These are phyloP conservation scores for Sicyos edulis DNA, from an alignment of 306 rosid genomes.

Conservation along the genomic window DNA sequence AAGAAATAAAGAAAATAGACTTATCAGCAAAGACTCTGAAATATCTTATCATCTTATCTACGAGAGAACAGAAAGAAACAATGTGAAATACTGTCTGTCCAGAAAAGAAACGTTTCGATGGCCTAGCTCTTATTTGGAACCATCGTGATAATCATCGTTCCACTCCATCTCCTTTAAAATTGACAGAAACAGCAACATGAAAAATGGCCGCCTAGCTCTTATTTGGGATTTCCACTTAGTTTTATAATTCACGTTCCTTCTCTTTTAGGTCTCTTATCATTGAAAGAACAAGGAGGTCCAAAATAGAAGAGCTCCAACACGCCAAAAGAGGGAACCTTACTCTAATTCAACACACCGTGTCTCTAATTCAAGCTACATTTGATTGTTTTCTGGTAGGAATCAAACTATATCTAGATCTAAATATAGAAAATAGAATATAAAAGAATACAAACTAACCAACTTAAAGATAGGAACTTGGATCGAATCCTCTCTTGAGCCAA, in stretches of 20 bases:
- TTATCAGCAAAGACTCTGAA: not conserved
- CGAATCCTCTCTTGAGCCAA: too few relatives aligned
- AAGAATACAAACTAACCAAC: too few relatives aligned
- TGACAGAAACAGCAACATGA: not conserved
- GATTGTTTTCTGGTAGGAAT: not conserved
- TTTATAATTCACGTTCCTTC: not conserved
- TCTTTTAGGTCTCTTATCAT: not conserved
- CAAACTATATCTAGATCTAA: too few relatives aligned
- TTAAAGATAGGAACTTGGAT: too few relatives aligned
- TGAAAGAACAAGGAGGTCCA: not conserved
- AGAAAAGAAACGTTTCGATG: not conserved
- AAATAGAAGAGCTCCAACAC: not conserved
- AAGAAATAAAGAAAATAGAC: not conserved
- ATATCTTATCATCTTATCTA: not conserved
- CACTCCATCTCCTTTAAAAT: not conserved
- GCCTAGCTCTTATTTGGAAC: not conserved
- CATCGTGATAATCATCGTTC: not conserved
- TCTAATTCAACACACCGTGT: not conserved
- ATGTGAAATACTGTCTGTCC: not conserved
- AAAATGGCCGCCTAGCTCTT: not conserved
- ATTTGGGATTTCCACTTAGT: not conserved
- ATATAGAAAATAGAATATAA: too few relatives aligned
- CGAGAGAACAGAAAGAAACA: not conserved
- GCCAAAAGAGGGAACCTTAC: not conserved
- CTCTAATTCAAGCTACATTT: not conserved